Conservation (phyloP, 176 grass and related monocot genomes). For the Oryza rufipogon region DNA sequence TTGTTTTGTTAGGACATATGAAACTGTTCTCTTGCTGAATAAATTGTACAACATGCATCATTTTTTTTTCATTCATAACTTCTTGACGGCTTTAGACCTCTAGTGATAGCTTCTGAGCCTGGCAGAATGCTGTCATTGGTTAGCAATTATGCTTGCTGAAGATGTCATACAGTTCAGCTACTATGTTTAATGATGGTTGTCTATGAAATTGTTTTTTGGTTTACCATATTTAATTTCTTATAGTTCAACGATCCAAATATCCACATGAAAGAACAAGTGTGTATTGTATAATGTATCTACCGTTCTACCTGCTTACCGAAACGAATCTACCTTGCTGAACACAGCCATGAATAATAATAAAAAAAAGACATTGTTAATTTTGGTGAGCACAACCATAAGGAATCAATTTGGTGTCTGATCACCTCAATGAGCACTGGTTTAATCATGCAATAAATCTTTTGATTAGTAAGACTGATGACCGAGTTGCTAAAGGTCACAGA, state of each 20-base stretch:
- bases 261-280: too few relatives aligned
- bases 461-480: neutral
- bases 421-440: too few relatives aligned
- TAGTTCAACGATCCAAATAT: too few relatives aligned
- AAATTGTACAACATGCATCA: too few relatives aligned
- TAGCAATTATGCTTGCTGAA: constrained; percentile 20
- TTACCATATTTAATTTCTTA: neutral
- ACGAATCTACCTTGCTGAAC: neutral
- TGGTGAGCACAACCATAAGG: too few relatives aligned
- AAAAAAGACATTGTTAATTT: too few relatives aligned
- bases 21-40: too few relatives aligned
- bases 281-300: too few relatives aligned
- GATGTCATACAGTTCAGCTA: neutral
- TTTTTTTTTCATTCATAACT: too few relatives aligned
- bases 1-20: too few relatives aligned
- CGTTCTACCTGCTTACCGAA: neutral
- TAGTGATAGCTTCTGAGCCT: neutral
- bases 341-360: neutral
- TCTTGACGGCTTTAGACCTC: constrained; percentile 16
- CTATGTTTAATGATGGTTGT: neutral
- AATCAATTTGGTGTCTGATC: too few relatives aligned
- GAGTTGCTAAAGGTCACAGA: neutral
- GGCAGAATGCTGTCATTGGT: neutral
- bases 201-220: neutral
- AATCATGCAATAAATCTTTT: neutral